These are phyloP conservation scores for Paraleonurus japonicus DNA, from an alignment of 257 asterid species.

Conservation along the genomic window DNA sequence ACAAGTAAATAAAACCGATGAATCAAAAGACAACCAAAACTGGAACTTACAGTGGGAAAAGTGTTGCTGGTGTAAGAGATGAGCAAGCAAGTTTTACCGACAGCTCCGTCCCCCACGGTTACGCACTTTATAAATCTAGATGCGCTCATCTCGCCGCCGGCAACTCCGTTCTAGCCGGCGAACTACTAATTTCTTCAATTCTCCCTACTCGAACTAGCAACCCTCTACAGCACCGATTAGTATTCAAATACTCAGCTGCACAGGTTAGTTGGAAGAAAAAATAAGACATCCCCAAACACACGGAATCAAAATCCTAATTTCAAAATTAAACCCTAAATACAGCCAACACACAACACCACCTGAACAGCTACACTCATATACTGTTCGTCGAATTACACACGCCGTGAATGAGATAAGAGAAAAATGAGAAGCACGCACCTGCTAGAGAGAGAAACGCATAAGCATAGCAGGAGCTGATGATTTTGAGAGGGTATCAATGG, in stretches of 20 bases:
- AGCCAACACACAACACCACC: constrained; percentile 34
- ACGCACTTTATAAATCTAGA: constrained; percentile 80
- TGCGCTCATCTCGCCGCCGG: constrained; percentile 65
- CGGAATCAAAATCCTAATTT: constrained; percentile 30
- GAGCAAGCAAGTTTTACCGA: constrained; percentile 83
- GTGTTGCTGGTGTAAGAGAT: constrained; percentile 71
- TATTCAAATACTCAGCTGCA: constrained; percentile 23
- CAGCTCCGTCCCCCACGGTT: constrained; percentile 86
- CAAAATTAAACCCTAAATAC: constrained; percentile 16
- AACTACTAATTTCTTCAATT: constrained; percentile 12
- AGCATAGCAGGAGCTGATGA: constrained; percentile 4
- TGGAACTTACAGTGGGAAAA: constrained; percentile 54
- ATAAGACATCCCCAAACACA: constrained; percentile 17
- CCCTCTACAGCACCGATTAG: background rate
- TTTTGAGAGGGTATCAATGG: background rate
- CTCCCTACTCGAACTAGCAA: no score
- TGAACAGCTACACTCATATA: constrained; percentile 37
- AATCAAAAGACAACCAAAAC: background rate
- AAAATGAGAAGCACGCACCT: background rate
- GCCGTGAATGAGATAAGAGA: background rate
- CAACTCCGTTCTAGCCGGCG: constrained; percentile 10
- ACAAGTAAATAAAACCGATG: background rate
- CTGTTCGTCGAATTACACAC: constrained; percentile 12
- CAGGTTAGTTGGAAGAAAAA: constrained; percentile 13
- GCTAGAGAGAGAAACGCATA: constrained; percentile 27